Conservation (phyloP, 106 monocot genomes). For the Phalaenopsis equestris region DNA sequence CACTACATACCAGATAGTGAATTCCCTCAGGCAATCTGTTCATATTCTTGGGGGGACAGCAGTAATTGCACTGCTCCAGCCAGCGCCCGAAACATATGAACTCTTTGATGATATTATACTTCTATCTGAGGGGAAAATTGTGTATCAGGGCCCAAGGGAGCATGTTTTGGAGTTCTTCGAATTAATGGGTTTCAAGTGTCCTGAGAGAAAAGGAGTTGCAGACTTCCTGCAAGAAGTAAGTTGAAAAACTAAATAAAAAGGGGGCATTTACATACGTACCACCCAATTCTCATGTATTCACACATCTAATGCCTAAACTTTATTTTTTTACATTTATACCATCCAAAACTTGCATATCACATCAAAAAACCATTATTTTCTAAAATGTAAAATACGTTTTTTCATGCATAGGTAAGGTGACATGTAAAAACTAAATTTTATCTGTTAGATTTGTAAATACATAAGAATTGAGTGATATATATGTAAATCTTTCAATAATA, state of each 20-base stretch:
- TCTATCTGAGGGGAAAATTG: slow-evolving; percentile 13
- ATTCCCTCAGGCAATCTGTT: slow-evolving; percentile 19
- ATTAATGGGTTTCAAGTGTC: slow-evolving; percentile 25
- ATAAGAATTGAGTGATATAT: no score
- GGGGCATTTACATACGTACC: no score
- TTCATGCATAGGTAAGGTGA: no score
- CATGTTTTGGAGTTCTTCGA: slow-evolving; percentile 18
- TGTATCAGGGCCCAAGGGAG: slow-evolving; percentile 15
- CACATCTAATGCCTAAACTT: no score
- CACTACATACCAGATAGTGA: slow-evolving; percentile 17
- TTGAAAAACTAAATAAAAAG: not conserved
- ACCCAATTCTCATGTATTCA: no score
- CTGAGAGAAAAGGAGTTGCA: slow-evolving; percentile 28
- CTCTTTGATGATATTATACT: slow-evolving; percentile 22
- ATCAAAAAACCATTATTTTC: no score
- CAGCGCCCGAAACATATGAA: slow-evolving; percentile 18
- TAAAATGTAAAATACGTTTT: no score
- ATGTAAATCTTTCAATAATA: no score
- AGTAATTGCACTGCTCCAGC: slow-evolving; percentile 17
- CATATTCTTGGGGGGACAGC: slow-evolving; percentile 19
- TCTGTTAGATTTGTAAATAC: no score
- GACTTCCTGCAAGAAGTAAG: slow-evolving; percentile 30
- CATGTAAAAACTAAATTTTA: no score
- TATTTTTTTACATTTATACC: no score
- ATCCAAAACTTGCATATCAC: no score